A percentile compares a stretch with the other conserved stretches of the same genome.
Evolutionary conservation across 768 basidiomycete species (phyloP).

Genomic region (Exsudoporus frostii): DNA sequence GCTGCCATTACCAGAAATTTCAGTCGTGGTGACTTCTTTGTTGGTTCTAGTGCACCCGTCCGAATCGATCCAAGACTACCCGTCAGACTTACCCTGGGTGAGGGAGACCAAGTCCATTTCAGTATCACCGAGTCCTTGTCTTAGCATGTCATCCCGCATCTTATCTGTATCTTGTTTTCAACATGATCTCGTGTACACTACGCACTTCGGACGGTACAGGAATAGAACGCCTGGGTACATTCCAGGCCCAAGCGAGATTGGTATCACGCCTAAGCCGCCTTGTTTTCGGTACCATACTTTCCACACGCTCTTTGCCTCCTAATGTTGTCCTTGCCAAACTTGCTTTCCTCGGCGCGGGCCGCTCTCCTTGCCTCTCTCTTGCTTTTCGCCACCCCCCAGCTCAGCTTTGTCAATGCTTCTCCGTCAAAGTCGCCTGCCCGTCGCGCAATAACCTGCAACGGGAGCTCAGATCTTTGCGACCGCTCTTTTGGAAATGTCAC

Average conservation of each 20-base stretch:
- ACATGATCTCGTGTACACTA: constrained; percentile 23
- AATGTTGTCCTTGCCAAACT: constrained; percentile 3
- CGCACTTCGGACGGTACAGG: constrained; percentile 3
- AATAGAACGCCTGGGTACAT: constrained; percentile 5
- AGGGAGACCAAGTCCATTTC: constrained; percentile 78
- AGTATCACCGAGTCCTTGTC: constrained; percentile 50
- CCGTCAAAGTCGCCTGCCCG: constrained; percentile 16
- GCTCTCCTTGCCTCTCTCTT: constrained; percentile 13
- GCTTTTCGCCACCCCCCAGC: not conserved
- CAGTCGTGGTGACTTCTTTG: constrained; percentile 77
- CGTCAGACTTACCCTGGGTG: constrained; percentile 74
- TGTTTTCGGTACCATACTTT: no score
- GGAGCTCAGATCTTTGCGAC: constrained; percentile 73
- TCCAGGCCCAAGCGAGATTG: no score
- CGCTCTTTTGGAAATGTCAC: constrained; percentile 77
- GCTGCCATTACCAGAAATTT: constrained; percentile 83
- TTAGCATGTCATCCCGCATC: constrained; percentile 23
- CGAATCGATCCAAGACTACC: constrained; percentile 80
- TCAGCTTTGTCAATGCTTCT: constrained; percentile 14
- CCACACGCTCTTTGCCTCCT: not conserved
- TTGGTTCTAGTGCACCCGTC: constrained; percentile 76
- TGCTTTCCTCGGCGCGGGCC: constrained; percentile 16
- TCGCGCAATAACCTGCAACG: constrained; percentile 81
- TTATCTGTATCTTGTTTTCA: constrained; percentile 19
- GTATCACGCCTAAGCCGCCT: no score